These are phyloP conservation scores for Globomyces sp. DNA, from an alignment of 371 early-diverging fungal genomes.

Conservation along the genomic window DNA sequence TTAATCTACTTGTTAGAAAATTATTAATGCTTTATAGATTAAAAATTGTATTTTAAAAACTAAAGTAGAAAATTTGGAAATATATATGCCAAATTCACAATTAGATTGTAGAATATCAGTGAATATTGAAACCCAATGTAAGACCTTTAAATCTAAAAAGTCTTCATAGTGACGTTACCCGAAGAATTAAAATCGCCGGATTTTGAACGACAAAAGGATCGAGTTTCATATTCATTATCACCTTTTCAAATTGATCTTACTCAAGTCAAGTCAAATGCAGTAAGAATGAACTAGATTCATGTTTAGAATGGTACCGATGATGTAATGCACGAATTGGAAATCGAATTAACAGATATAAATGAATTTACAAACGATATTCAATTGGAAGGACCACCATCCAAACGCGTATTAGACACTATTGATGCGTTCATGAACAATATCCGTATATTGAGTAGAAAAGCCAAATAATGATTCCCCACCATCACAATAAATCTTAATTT, in stretches of 20 bases:
- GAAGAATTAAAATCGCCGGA: no score
- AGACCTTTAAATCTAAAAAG: neutral
- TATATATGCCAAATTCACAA: slow-evolving; percentile 13
- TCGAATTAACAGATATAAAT: no score
- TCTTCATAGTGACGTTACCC: neutral
- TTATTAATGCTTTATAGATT: neutral
- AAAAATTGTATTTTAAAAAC: slow-evolving; percentile 15
- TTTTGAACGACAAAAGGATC: slow-evolving; percentile 16
- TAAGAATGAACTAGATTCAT: neutral
- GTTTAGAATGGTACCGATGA: no score
- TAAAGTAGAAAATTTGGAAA: slow-evolving; percentile 16
- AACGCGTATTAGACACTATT: no score
- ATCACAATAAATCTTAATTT: no score
- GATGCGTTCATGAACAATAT: no score
- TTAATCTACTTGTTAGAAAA: neutral
- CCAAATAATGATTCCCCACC: no score
- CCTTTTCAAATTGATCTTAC: slow-evolving; percentile 28
- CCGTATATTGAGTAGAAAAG: no score
- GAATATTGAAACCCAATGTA: slow-evolving; percentile 18
- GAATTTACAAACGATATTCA: no score
- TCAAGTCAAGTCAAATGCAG: slow-evolving; percentile 17
- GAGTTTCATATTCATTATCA: slow-evolving; percentile 17
- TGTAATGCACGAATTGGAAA: no score
- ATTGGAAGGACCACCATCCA: no score
- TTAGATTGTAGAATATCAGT: slow-evolving; percentile 24